A percentile compares a stretch with the other conserved stretches of the same genome.
phyloP scores from a whole-genome alignment of 768 basidiomycete genomes.

The Lactarius akahatsu region DNA sequence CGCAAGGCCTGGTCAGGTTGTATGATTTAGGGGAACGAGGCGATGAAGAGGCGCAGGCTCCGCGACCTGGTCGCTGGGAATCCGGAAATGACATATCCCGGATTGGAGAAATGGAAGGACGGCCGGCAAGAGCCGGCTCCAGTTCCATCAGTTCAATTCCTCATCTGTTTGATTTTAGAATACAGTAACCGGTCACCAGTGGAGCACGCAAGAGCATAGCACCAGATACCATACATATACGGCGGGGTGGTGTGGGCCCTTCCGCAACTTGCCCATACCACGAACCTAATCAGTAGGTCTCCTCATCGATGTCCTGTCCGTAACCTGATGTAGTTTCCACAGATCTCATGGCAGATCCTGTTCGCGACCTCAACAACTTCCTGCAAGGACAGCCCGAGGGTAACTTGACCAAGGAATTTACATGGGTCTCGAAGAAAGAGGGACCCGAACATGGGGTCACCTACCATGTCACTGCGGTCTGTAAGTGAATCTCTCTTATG shows the following conservation, averaged over 20 bases:
- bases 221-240: neutral
- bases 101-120: neutral
- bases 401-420: conserved; percentile 12
- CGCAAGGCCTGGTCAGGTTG: neutral
- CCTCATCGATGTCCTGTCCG: neutral
- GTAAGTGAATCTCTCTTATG: conserved; percentile 9
- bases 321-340: neutral
- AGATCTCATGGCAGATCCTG: conserved; percentile 23
- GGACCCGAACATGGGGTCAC: conserved; percentile 8
- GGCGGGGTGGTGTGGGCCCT: neutral
- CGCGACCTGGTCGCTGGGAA: neutral
- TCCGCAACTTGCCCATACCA: neutral
- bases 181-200: too few species aligned
- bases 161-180: too few species aligned
- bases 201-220: too few species aligned
- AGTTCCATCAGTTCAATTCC: too few species aligned
- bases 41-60: neutral
- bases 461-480: conserved; percentile 19
- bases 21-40: neutral
- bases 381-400: conserved; percentile 15
- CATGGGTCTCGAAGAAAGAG: conserved; percentile 8
- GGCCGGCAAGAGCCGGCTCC: too few species aligned
- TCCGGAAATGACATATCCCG: neutral
- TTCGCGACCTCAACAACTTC: conserved; percentile 28
- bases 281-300: neutral